Evolutionary conservation across 371 early-diverging fungal genomes (phyloP), one percentile per base, ranked within the genome.

Genomic region (Mortierella sp.): DNA sequence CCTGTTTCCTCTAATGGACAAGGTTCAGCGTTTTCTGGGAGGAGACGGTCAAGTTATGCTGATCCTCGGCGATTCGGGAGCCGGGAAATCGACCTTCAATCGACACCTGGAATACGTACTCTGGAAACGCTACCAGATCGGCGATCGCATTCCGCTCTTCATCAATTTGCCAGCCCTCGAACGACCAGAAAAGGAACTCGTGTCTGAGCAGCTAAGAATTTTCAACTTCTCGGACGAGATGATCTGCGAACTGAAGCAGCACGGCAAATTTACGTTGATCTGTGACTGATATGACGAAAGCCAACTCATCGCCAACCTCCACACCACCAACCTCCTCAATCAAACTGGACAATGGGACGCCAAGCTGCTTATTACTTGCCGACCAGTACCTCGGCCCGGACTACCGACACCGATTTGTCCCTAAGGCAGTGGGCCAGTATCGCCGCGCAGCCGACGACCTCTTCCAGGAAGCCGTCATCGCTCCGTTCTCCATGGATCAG

Each of bases 241-340:
- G 39, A 70, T 70, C 48, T 8, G 41, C 0, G 64, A 58, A 1
- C 45, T 70, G 8, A 31, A 39, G 34, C n/a, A 7, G 61, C 9
- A 34, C 5, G 63, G 63, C 7, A 41, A n/a, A 13, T 37, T 70
- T 24, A 22, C 47, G 5, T 10, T 70, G 34, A 63, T 70, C n/a
- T 63, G 61, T n/a, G 71, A 70, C 34, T 63, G 71, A 26, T 70
- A 70, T 29, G 71, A 70, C 39, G 64, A 70, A 45, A 45, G 43
- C 9, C 63, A 34, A 16, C 61, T 44, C 34, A 45, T 10, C 4
- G 0, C 3, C 47, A 70, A 63, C 47, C 40, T 58, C 0, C 29
- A 63, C 39, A 50, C 41, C n/a, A 47, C 31, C 37, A 70, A 70
- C 29, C 31, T 16, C 2, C 44, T 69, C 52, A 55, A 69, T 10